Percentiles rank a stretch among this genome's conserved stretches.
phyloP scores from a whole-genome alignment of 768 basidiomycete genomes.

The Lactarius quietus region DNA sequence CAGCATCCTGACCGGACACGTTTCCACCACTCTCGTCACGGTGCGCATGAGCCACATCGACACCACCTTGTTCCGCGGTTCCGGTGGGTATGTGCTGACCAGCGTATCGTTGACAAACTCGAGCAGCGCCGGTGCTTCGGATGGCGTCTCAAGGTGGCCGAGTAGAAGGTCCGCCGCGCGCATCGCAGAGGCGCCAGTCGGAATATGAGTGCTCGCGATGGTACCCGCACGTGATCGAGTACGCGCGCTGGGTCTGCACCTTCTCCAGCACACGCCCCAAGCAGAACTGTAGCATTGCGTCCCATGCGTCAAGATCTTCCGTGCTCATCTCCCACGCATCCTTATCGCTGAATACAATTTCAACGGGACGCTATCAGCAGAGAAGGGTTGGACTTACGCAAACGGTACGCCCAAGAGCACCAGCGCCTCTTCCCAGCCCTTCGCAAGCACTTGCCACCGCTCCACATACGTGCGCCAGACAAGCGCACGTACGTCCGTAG shows the following conservation, averaged over 20 bases:
- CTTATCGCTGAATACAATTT: conserved; percentile 25
- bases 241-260: conserved; percentile 52
- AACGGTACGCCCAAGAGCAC: conserved; percentile 61
- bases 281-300: conserved; percentile 48
- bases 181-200: conserved; percentile 40
- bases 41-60: conserved; percentile 62
- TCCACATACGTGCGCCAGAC: conserved; percentile 59
- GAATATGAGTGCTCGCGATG: conserved; percentile 40
- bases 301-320: conserved; percentile 59
- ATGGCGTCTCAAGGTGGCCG: conserved; percentile 51
- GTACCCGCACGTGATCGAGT: conserved; percentile 53
- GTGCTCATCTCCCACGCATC: conserved; percentile 49
- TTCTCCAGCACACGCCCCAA: conserved; percentile 57
- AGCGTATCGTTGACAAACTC: conserved; percentile 61
- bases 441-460: conserved; percentile 47
- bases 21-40: conserved; percentile 50
- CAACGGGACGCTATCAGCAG: background rate
- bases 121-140: conserved; percentile 51
- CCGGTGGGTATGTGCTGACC: conserved; percentile 62
- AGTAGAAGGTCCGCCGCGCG: conserved; percentile 63
- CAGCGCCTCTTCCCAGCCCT: conserved; percentile 51
- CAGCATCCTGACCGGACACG: conserved; percentile 49
- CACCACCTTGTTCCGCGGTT: conserved; percentile 47
- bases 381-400: conserved; percentile 39
- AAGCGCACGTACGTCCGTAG: conserved; percentile 42